Base-by-base conservation (phyloP, 805 yeast species). In the Kluyveromyces nonfermentans region DNA sequence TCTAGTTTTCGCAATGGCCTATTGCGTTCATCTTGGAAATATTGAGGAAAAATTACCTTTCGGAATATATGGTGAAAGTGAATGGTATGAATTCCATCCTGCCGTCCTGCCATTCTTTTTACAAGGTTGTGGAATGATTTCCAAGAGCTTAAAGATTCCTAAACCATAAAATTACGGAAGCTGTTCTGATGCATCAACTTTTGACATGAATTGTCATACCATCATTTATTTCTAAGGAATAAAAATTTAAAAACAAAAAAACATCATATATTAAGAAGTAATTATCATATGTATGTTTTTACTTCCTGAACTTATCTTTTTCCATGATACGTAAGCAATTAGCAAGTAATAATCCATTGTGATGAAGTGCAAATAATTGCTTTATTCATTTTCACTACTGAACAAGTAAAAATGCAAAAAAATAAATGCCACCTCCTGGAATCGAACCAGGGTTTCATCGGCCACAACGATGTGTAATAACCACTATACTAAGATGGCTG, bases 41-140 rank as follows among this genome's bases (percentile, higher is more conserved):
- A 75, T 77, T 43, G 62, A 69, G 50, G 72, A 69, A 19, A 56
- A 71, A 18, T 64, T 90, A 44, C 90, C 95, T 5, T 77, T 79
- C 20, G 95, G 96, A 1, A 51, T 74, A 8, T 48, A 70, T 31
- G 75, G 81, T 47, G 62, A 67, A 48, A 82, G 76, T 39, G 65
- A 78, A 1, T 63, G 73, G 35, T 70, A 75, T 40, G 96, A 85
- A 62, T 73, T 88, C 65, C 97, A 93, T 60, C 82, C 87, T 20
- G 54, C 82, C 4, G 73, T 78, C 12, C 50, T 75, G 4, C 63
- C 79, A 4, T 93, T 86, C 61, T 69, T 79, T 47, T 37, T 83
- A 14, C 93, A 86, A 50, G 98, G 98, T 7, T 84, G 90, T 63
- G 82, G 85, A 43, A 88, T 89, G 80, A 85, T 93, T 48, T 82